Base-by-base conservation (phyloP, 306 rosid species). In the Citrullus mucosospermus region DNA sequence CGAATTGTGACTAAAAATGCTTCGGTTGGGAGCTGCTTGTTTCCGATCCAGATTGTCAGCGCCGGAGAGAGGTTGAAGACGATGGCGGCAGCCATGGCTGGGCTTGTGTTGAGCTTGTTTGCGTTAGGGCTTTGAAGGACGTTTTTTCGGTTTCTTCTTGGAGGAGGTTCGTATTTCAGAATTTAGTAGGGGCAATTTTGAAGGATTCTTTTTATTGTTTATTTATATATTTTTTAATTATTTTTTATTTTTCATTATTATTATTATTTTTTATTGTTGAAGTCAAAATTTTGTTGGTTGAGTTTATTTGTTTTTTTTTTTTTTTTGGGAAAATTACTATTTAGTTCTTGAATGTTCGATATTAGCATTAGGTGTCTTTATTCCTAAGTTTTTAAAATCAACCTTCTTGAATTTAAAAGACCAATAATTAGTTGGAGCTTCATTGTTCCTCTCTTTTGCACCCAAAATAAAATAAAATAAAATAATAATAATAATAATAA, bases 11-110 rank as follows among this genome's bases (percentile, higher is more conserved):
- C 77, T 0, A 0, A 81, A 0, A 84, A 94, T 44, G 84, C 89
- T 0, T 80, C 98, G 0, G 22, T 4, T 2, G 87, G 86, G 66
- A 44, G 0, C 66, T 94, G 98, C 41, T 0, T 61, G 2, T 94
- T 94, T 75, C 91, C 85, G 5, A 6, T 89, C 30, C 84, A 83
- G 81, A 87, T 90, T 0, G 28, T 30, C 1, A 87, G 85, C 12
- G 51, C 30, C 41, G 91, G 86, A 9, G 68, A 62, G 44, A 84
- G 84, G 84, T 84, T 86, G 3, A 74, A 71, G 38, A 20, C 78
- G 60, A 9, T 57, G 22, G 74, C 6, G 25, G 46, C 34, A 5
- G 1, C 86, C 32, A 43, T 85, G 9, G 78, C 74, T 8, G 87
- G 75, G 4, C 76, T 84, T 38, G 53, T 78, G 28, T 50, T 89